These are phyloP conservation scores for Ophiostoma piceae DNA, from an alignment of 2,329 filamentous ascomycete species.

Conservation along the genomic window DNA sequence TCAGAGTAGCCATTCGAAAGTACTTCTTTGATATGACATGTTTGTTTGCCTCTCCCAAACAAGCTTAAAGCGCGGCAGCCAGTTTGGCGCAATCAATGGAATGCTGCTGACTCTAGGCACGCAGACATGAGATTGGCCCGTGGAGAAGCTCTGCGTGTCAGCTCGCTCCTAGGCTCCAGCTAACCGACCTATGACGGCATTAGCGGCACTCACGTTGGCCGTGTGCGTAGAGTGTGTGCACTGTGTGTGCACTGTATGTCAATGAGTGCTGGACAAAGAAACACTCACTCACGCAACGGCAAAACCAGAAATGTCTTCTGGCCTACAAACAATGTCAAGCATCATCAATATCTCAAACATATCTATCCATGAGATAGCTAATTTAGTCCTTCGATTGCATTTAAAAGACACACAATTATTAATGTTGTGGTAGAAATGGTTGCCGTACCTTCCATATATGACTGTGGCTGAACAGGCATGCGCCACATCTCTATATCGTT, in stretches of 20 bases:
- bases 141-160: constrained; percentile 11
- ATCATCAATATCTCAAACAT: too few relatives aligned
- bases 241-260: background rate
- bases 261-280: background rate
- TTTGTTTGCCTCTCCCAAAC: background rate
- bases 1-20: background rate
- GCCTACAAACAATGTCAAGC: background rate
- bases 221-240: background rate
- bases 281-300: background rate
- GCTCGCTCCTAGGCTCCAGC: constrained; percentile 9
- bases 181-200: constrained; percentile 22
- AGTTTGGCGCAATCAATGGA: background rate
- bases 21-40: background rate
- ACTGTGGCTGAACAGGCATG: background rate
- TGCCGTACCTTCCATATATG: background rate
- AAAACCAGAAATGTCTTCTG: background rate
- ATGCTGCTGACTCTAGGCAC: constrained; percentile 2
- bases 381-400: too few relatives aligned
- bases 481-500: background rate
- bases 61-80: background rate
- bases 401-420: background rate
- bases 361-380: too few relatives aligned
- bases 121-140: background rate
- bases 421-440: background rate
- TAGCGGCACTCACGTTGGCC: background rate